Conservation (phyloP, 345 rosid genomes). For the Salix suchowensis region DNA sequence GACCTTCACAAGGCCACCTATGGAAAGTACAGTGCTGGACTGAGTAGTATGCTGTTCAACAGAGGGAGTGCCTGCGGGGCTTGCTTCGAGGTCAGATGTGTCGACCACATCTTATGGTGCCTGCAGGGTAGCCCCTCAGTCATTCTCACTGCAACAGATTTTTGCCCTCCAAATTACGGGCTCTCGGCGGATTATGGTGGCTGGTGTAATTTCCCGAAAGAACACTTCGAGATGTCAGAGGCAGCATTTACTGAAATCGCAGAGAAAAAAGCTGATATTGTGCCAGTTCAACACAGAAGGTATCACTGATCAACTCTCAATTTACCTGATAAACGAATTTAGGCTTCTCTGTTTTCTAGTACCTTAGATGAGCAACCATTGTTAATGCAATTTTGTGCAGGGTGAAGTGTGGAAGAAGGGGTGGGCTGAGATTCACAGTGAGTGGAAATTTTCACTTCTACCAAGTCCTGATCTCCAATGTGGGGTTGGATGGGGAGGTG, state of each 20-base stretch:
- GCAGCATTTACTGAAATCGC: slow-evolving; percentile 86
- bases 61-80: slow-evolving; percentile 86
- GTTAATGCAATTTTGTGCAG: slow-evolving; percentile 24
- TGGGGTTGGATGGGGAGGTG: slow-evolving; percentile 75
- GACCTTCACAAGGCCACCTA: slow-evolving; percentile 67
- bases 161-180: slow-evolving; percentile 87
- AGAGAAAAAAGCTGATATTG: slow-evolving; percentile 51
- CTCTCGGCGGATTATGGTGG: slow-evolving; percentile 82
- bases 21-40: slow-evolving; percentile 68
- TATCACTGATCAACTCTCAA: slow-evolving; percentile 1
- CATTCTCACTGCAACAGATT: slow-evolving; percentile 82
- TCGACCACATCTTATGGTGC: slow-evolving; percentile 83
- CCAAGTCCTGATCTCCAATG: slow-evolving; percentile 75
- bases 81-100: slow-evolving; percentile 85
- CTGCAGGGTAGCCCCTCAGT: slow-evolving; percentile 76
- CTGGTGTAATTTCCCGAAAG: slow-evolving; percentile 88
- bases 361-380: not conserved
- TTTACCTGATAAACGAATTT: not conserved
- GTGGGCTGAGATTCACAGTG: slow-evolving; percentile 70
- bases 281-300: slow-evolving; percentile 82
- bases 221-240: slow-evolving; percentile 88
- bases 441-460: slow-evolving; percentile 66
- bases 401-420: slow-evolving; percentile 66
- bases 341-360: too few species aligned
- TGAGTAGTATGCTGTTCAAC: slow-evolving; percentile 73